phyloP scores from a whole-genome alignment of 371 early-diverging fungal genomes.

The Neoconidiobolus thromboides region DNA sequence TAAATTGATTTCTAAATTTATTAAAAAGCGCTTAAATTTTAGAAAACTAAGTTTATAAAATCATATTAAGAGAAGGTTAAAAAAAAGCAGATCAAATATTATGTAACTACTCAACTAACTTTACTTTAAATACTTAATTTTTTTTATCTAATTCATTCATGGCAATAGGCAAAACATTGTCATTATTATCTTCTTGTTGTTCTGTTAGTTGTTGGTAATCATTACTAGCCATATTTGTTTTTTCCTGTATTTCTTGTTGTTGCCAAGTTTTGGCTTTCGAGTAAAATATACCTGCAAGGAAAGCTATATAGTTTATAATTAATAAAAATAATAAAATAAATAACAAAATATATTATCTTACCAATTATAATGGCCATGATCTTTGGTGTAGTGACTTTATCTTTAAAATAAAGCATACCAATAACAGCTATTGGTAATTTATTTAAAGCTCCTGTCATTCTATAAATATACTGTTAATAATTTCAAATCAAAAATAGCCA shows the following conservation, averaged over 20 bases:
- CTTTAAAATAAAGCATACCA: conserved; percentile 87
- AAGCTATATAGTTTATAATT: conserved; percentile 3
- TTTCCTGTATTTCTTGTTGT: neutral
- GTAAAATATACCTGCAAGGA: conserved; percentile 11
- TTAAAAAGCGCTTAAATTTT: too few species aligned
- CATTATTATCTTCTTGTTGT: too few species aligned
- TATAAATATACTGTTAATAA: conserved; percentile 9
- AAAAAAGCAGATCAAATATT: too few species aligned
- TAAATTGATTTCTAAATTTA: too few species aligned
- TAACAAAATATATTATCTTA: neutral
- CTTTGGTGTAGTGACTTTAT: conserved; percentile 57
- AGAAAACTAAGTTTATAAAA: too few species aligned
- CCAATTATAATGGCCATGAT: conserved; percentile 69
- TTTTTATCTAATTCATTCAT: too few species aligned
- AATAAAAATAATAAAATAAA: neutral
- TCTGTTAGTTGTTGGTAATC: neutral
- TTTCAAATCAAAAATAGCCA: neutral
- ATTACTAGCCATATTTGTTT: neutral
- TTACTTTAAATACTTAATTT: too few species aligned
- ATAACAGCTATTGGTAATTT: conserved; percentile 91
- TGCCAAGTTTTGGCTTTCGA: conserved; percentile 9
- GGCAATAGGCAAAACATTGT: too few species aligned
- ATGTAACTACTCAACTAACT: too few species aligned
- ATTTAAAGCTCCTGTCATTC: conserved; percentile 98
- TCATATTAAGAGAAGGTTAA: too few species aligned